Base-by-base conservation (phyloP, 352 stramenopile species). In the Sclerospora graminicola region DNA sequence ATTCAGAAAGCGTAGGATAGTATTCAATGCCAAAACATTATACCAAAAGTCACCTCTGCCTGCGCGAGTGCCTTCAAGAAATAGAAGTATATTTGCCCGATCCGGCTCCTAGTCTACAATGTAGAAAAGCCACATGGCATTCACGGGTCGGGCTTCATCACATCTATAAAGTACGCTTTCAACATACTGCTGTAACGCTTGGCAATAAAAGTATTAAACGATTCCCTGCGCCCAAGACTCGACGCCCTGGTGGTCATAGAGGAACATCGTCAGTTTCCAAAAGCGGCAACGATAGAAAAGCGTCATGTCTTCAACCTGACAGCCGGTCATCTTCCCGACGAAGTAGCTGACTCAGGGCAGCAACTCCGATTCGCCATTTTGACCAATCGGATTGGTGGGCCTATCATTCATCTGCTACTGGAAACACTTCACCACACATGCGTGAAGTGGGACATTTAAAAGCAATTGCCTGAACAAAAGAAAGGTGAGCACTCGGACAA, bases 201-300 rank as follows among this genome's bases (percentile, higher is more conserved):
- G 28, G 84, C 89, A 45, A 98, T 97, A 63, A 97, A 97, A 8
- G 79, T 82, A 53, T 98, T 98, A 51, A 83, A 98, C 91, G 36
- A 97, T 96, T 35, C 88, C 89, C 43, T 96, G 69, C 8, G 78
- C 74, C 89, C 89, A 97, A 7, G 77, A 92, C 50, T 91, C 72
- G 40, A 86, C 68, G 33, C 84, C 81, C 38, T 89, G 72, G 32
- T 68, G 69, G 39, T 89, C 76, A 63, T 94, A 95, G 51, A 97
- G 97, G 9, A 82, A 95, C 82, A 95, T 97, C 89, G 97, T 97
- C 27, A 97, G 79, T 45, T 94, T 92, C 89, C 89, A 97, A 8
- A 97, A 58, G 48, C 95, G 86, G 35, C 66, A 89, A 34, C 83
- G 64, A 16, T 73, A 88, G 47, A 94, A 97, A 16, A 68, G 67